Evolutionary conservation across 257 asterid genomes (phyloP), one percentile per base, ranked within the genome.

Genomic region (Nicotiana tomentosiformis): DNA sequence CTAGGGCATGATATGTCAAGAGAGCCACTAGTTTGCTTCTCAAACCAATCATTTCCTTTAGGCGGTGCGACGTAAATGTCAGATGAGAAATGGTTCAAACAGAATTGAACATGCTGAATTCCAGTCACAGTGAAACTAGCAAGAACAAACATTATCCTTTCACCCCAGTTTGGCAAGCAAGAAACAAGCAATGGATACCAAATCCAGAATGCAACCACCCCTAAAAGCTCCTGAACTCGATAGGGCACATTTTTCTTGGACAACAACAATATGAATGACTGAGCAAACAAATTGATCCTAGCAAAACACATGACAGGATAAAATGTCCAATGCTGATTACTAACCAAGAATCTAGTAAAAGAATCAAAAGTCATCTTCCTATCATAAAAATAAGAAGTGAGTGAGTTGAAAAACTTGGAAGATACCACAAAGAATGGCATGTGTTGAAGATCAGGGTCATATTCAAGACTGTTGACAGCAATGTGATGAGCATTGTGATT

Each of bases 401-500:
- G 80, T 0, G 98, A 93, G 68, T 32, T 65, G 72, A 93, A 95
- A 9, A 92, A 65, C 82, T 93, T 95, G 6, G 97, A 84, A 9
- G 98, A 95, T 32, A 95, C 93, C 26, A 89, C 97, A 68, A 93
- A 91, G 23, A 95, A 72, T 0, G 98, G 98, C 89, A 95, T 86
- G 89, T 92, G 94, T 1, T 95, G 99, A 32, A 93, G 93, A 84
- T 95, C 98, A 0, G 99, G 99, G 66, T 95, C 99, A 46, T 90
- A 90, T 11, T 95, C 97, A 37, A 94, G 95, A 81, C 98, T 93
- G 46, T 94, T 94, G 86, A 93, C 88, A 55, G 97, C 97, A 57
- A 95, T 95, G 90, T 95, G 98, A 80, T 93, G 98, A 37, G 97
- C 94, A 77, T 93, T 93, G 88, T 93, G 98, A 66, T 92, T 95